Base-by-base conservation (phyloP, 78 protist species). In the Bigelowiella natans region DNA sequence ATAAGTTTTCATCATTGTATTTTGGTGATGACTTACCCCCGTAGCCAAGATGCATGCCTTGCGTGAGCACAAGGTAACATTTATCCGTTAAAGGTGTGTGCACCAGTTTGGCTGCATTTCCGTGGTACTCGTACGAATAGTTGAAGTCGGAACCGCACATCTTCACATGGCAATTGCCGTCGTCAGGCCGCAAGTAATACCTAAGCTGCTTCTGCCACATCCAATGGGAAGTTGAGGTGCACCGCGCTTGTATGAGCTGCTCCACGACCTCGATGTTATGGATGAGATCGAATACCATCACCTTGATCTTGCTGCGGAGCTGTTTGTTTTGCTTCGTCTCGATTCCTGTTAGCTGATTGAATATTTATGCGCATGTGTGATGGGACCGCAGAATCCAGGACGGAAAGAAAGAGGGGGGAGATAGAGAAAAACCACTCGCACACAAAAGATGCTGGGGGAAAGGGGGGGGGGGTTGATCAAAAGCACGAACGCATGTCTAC, bases 81-180 rank as follows among this genome's bases (percentile, higher is more conserved):
- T 95, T 94, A 92, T 95, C 97, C 26, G 98, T 96, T 37, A 97
- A 92, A 29, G 97, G 97, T 37, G 98, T 97, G 92, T 95, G 96
- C 63, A 97, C 98, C 3, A 97, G 93, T 85, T 93, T 92, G 36
- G 94, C 92, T 0, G 95, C 95, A 92, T 95, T 95, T 38, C 98
- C 98, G 63, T 95, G 97, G 88, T 96, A 96, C 88, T 97, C 98
- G 88, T 39, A 97, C 36, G 96, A 90, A 94, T 97, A 96, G 40
- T 18, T 39, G 85, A 95, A 94, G 39, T 1, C 7, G 11, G 96
- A 95, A 18, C 34, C 73, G 73, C 73, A 51, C 73, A 51, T 94
- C 40, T 7, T 31, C 36, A 91, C 2, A 30, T 38, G 1, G 89
- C 91, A 92, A 37, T 7, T n/a, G 88, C 85, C 91, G 3, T 0